Percentiles rank a stretch among this genome's conserved stretches.
These are phyloP conservation scores for Sarocladium strictum DNA, from an alignment of 2,329 filamentous ascomycete species.

Conservation along the genomic window DNA sequence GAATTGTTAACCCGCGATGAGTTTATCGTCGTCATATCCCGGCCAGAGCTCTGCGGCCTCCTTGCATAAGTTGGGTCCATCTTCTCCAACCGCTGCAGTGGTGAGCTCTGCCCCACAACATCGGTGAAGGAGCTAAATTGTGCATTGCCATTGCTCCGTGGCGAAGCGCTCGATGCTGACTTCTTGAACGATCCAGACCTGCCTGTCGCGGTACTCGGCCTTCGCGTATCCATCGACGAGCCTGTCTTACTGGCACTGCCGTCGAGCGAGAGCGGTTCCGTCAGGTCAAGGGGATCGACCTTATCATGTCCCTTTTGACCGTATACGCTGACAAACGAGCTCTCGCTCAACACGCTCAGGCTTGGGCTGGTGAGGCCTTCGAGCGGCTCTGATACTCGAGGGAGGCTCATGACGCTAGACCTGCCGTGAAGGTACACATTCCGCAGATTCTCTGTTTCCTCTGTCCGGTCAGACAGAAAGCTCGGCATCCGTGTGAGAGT, in stretches of 20 bases:
- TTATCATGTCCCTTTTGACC: conserved; percentile 35
- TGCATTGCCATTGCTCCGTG: conserved; percentile 21
- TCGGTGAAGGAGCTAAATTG: conserved; percentile 41
- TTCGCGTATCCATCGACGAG: conserved; percentile 6
- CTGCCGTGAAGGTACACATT: conserved; percentile 49
- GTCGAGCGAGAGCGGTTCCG: conserved; percentile 25
- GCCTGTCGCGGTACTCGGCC: conserved; percentile 13
- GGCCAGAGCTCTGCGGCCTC: conserved; percentile 10
- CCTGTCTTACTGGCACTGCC: conserved; percentile 16
- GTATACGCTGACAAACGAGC: conserved; percentile 61
- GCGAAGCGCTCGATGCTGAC: conserved; percentile 23
- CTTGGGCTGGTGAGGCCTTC: conserved; percentile 49
- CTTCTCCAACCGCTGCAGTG: conserved; percentile 45
- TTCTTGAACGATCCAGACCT: conserved; percentile 1
- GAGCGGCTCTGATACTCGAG: conserved; percentile 30
- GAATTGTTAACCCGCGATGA: conserved; percentile 14
- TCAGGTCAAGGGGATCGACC: conserved; percentile 19
- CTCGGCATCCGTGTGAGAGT: conserved; percentile 55
- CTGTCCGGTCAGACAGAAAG: conserved; percentile 55
- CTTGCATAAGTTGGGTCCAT: conserved; percentile 25
- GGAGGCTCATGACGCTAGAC: conserved; percentile 44
- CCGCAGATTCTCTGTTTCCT: conserved; percentile 54
- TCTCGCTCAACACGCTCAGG: conserved; percentile 60
- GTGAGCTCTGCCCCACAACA: conserved; percentile 37
- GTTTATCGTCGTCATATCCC: background rate